Conservation (phyloP, 768 basidiomycete genomes). For the Filobasidium floriforme region DNA sequence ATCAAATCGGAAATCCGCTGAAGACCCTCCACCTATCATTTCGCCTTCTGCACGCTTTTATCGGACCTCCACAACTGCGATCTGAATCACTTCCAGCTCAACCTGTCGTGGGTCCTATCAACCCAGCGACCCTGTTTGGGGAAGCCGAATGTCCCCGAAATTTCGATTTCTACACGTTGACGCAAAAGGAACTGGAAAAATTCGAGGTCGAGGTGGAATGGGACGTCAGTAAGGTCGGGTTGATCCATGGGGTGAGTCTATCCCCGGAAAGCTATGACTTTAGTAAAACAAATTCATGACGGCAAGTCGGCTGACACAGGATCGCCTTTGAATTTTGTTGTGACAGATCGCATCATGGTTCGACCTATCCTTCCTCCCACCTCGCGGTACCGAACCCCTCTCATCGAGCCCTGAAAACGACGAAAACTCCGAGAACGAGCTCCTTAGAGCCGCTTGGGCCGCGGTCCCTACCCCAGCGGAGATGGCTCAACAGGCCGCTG, state of each 20-base stretch:
- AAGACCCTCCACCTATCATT: too few species aligned
- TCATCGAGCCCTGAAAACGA: too few species aligned
- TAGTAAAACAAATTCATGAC: too few species aligned
- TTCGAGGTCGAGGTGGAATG: slow-evolving; percentile 38
- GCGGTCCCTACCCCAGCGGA: slow-evolving; percentile 21
- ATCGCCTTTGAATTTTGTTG: too few species aligned
- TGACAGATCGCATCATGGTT: slow-evolving; percentile 44
- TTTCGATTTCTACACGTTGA: slow-evolving; percentile 41
- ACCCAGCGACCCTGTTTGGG: slow-evolving; percentile 34
- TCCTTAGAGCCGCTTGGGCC: slow-evolving; percentile 30
- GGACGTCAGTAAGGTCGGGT: slow-evolving; percentile 33
- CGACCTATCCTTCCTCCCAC: slow-evolving; percentile 39
- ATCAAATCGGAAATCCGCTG: too few species aligned
- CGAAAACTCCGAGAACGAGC: slow-evolving; percentile 19
- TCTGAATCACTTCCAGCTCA: slow-evolving; percentile 27
- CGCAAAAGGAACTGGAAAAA: slow-evolving; percentile 33
- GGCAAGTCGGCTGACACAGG: too few species aligned
- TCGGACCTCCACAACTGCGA: neutral
- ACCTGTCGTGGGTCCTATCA: slow-evolving; percentile 43
- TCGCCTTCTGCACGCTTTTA: neutral
- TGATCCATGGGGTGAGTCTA: slow-evolving; percentile 38
- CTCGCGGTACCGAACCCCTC: slow-evolving; percentile 6
- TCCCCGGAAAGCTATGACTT: too few species aligned
- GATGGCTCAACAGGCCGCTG: slow-evolving; percentile 12
- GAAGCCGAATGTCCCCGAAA: slow-evolving; percentile 33